phyloP scores from a whole-genome alignment of 192 early-diverging fungal species.

The Linnemannia elongata region DNA sequence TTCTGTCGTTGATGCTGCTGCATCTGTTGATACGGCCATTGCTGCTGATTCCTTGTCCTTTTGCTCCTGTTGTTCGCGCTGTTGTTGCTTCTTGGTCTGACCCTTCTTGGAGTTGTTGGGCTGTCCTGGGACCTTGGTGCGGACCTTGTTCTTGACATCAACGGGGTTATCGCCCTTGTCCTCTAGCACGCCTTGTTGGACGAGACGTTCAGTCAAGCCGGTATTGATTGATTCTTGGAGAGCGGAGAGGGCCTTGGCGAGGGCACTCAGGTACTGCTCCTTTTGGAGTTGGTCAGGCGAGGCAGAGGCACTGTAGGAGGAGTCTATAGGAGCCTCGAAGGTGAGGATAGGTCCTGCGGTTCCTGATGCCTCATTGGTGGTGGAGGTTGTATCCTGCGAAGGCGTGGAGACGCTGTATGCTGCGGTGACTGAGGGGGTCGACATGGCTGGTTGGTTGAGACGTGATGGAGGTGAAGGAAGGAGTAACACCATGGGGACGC shows the following conservation, averaged over 20 bases:
- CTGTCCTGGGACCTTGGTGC: conserved; percentile 53
- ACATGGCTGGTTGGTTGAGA: conserved; percentile 12
- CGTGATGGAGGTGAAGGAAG: neutral
- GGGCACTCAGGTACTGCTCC: conserved; percentile 30
- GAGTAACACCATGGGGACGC: neutral
- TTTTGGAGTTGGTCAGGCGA: conserved; percentile 9
- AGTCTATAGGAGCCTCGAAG: conserved; percentile 12
- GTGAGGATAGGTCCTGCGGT: conserved; percentile 6
- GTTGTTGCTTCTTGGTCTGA: conserved; percentile 45
- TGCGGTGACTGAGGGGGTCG: conserved; percentile 10
- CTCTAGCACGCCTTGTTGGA: conserved; percentile 41
- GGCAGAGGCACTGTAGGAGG: neutral
- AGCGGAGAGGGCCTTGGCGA: conserved; percentile 16
- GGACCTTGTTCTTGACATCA: conserved; percentile 30
- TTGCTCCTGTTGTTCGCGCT: conserved; percentile 13
- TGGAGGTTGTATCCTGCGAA: neutral
- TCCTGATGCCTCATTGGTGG: neutral
- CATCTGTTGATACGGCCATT: neutral
- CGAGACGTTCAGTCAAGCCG: conserved; percentile 36
- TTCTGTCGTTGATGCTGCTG: neutral
- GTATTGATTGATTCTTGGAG: conserved; percentile 51
- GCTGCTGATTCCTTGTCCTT: neutral
- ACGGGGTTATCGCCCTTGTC: neutral
- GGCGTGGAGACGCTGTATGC: conserved; percentile 10
- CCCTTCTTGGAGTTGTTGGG: conserved; percentile 52